Base-by-base conservation (phyloP, 768 basidiomycete genomes). In the Lactarius vividus region DNA sequence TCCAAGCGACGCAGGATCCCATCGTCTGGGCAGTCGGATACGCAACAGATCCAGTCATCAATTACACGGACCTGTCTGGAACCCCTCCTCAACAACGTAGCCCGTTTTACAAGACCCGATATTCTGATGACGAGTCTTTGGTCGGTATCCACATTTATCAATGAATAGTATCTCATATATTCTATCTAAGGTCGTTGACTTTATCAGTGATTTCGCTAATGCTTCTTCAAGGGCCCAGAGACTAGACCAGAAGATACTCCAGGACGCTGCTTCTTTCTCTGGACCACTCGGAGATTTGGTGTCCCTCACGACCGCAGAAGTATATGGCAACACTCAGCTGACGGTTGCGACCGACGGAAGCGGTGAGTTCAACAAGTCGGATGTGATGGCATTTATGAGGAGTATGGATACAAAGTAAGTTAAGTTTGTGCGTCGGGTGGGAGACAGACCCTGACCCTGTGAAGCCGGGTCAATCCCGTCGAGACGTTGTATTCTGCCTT, bases 401-500 rank as follows among this genome's bases (percentile, higher is more conserved):
- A 63, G 62, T 37, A 62, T 62, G 1, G 11, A 7, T 7, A 2
- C 42, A 84, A 77, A 83, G 84, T 82, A 67, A 37, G 59, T 61
- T 52, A 23, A 28, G 9, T 37, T 52, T 63, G 20, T 65, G 35
- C 42, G 9, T 39, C 39, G 7, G 15, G 39, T n/a, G 56, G 8
- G 52, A n/a, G 46, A 53, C 37, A 59, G 15, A 28, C 57, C 65
- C 49, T 61, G 40, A 49, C 10, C 57, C 20, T 18, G 26, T 56
- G n/a, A 18, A 67, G 52, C 29, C 59, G 65, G 29, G 78, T 77
- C 9, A 84, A 81, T 67, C 78, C 85, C 1, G 83, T 86, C 8
- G 86, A 87, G 63, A 83, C 85, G 29, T 76, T 83, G 29, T 83
- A 77, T 67, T 74, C 82, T 23, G 70, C 84, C 6, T 85, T 82